Base-by-base conservation (phyloP, 2,329 filamentous ascomycete species). In the Colletotrichum scovillei region DNA sequence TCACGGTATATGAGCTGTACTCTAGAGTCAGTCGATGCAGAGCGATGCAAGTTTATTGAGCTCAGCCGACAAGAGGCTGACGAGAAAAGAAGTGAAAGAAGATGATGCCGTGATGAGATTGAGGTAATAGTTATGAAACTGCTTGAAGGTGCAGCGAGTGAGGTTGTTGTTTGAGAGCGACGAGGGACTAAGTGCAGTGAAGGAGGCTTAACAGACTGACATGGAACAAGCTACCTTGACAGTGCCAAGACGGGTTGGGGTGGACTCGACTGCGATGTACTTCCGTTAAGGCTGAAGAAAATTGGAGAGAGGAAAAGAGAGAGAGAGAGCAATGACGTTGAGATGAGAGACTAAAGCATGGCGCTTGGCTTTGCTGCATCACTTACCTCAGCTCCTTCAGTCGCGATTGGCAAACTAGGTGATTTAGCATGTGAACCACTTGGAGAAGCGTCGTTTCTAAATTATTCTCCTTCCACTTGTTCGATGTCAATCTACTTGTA, bases 271-370 rank as follows among this genome's bases (percentile, higher is more conserved):
- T 52, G 46, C 14, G 28, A 63, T 28, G 63, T 65, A 65, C 52
- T 22, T 28, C 32, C 16, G 28, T 42, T 67, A 62, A 68, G 63
- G 57, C 69, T 68, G 32, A 57, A 52, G 28, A 46, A 65, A 64
- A 35, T 38, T 28, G 22, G 14, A 30, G 11, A 42, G 42, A 42
- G 35, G 30, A 28, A 35, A 5, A 35, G 9, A 35, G 32, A 35
- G 9, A 35, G 9, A 32, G 11, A 49, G 28, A 30, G 66, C 70
- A 69, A 72, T 72, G 70, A 72, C 70, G 70, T 72, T 69, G 66
- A 69, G 38, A 72, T 72, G 70, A 69, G 70, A 60, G 59, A 72
- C 70, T 72, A 69, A 35, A 65, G 19, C n/a, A 62, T 28, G 9
- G 32, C 49, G 46, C 64, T 55, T 62, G 16, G 24, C 57, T 35